Evolutionary conservation across 2,329 filamentous ascomycete genomes (phyloP), one percentile per base, ranked within the genome.

Genomic region (Phoma sp.): DNA sequence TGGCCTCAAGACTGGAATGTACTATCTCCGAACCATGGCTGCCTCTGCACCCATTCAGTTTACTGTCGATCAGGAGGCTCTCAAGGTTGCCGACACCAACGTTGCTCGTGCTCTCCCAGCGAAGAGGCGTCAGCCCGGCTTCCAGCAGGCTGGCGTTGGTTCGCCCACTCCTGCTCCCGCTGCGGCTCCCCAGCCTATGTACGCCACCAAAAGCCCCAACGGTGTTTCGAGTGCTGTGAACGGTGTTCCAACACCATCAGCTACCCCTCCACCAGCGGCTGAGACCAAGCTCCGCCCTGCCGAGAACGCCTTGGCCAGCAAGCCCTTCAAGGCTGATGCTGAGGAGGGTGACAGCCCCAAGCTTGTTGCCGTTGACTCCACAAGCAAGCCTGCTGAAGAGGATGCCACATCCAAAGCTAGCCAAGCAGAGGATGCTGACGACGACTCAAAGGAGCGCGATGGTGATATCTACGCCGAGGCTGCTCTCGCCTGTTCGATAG

Each of bases 1-100:
- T 64, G 95, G 95, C 71, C 86, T 99, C 66, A 99, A 99, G 89
- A 99, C 95, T 32, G 95, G 95, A 82, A 98, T 99, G 95, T 99
- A 99, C 87, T 99, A 99, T 80, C 88, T 99, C 67, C 91, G 95
- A 70, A 99, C 95, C 42, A 95, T 96, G 87, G 95, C 95, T 60
- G 95, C 95, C 32, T 93, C 93, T 14, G 92, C 93, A 41, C 95
- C 95, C 48, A 99, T 99, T 65, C 95, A 99, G 78, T 99, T 99
- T 82, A 99, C 95, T 4, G 95, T 99, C 72, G 95, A 99, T 74
- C 93, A 99, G 78, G 91, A 96, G 78, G 90, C 91, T 52, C 87
- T 99, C 66, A 91, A 92, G 80, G 86, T 96, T 41, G 86, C 86
- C 35, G 95, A 99, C 73, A 90, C 86, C 62, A 90, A 89, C 66